Evolutionary conservation across 805 yeast genomes (phyloP), one percentile per base, ranked within the genome.

Genomic region (Candida andamanensis): DNA sequence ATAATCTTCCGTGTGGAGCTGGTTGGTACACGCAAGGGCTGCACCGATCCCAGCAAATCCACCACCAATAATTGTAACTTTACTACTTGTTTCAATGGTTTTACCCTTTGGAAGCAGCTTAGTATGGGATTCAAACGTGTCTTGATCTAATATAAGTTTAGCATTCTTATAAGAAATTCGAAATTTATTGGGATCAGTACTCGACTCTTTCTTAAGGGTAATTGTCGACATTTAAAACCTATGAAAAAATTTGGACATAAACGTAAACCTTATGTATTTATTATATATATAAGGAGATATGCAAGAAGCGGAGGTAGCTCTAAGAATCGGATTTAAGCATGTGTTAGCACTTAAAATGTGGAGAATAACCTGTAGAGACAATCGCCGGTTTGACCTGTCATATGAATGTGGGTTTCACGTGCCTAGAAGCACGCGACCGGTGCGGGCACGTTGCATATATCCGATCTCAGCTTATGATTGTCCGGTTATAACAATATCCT

Each of bases 11-110:
- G 46, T 52, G 12, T 53, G 47, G 36, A 56, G 42, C 15, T 53
- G 42, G 23, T 54, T 46, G 28, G 49, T 38, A 26, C 51, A 42
- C 29, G 49, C 46, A 23, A 62, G 28, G 2, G 64, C 57, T 9
- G 58, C 32, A n/a, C 56, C 51, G 25, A 64, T 45, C 4, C 70
- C 69, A 1, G 47, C 63, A 30, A 61, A 60, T 0, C 70, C 70
- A n/a, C 56, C 66, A 1, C 70, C 70, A 17, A 64, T 47, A 12
- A 64, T 54, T 2, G 63, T 49, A 4, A 64, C 47, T 15, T 50
- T 50, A n/a, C 67, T 59, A 2, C 17, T 28, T 15, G 55, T 33
- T 17, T 50, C 36, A 15, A 45, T 39, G 8, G 47, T 42, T 2
- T 58, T 57, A 11, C 30, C 17, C 10, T 17, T n/a, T 11, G 8